A percentile compares a stretch with the other conserved stretches of the same genome.
phyloP scores from a whole-genome alignment of 1,284 basidiomycete species.

The Melampsora americana region DNA sequence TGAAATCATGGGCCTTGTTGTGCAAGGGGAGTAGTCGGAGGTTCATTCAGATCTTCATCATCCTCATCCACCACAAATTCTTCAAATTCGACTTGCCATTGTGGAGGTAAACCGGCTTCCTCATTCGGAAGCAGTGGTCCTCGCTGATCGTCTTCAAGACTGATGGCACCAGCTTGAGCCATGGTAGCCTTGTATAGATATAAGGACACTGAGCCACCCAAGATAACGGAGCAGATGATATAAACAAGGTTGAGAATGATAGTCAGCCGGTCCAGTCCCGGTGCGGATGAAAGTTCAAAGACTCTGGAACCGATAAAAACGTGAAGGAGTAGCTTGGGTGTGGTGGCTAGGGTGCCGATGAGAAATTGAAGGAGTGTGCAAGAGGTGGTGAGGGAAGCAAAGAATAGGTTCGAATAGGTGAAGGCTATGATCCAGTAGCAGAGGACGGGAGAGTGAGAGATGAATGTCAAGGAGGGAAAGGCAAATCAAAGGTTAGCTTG shows the following conservation, averaged over 20 bases:
- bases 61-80: slow-evolving; percentile 28
- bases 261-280: slow-evolving; percentile 17
- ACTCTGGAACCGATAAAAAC: slow-evolving; percentile 40
- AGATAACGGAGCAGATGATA: slow-evolving; percentile 9
- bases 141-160: slow-evolving; percentile 34
- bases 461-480: neutral
- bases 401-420: slow-evolving; percentile 41
- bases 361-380: slow-evolving; percentile 28
- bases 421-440: slow-evolving; percentile 8
- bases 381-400: slow-evolving; percentile 42
- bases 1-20: neutral
- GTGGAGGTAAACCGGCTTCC: slow-evolving; percentile 12
- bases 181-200: slow-evolving; percentile 39
- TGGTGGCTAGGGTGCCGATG: slow-evolving; percentile 29
- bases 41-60: slow-evolving; percentile 2
- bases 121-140: slow-evolving; percentile 14
- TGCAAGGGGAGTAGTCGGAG: neutral
- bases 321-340: slow-evolving; percentile 35
- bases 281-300: slow-evolving; percentile 24
- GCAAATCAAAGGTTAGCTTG: neutral
- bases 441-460: neutral
- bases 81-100: slow-evolving; percentile 43
- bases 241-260: slow-evolving; percentile 31
- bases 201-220: slow-evolving; percentile 20
- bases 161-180: slow-evolving; percentile 37